Base-by-base conservation (phyloP, 2,329 filamentous ascomycete genomes). In the Penicillium brevicompactum region DNA sequence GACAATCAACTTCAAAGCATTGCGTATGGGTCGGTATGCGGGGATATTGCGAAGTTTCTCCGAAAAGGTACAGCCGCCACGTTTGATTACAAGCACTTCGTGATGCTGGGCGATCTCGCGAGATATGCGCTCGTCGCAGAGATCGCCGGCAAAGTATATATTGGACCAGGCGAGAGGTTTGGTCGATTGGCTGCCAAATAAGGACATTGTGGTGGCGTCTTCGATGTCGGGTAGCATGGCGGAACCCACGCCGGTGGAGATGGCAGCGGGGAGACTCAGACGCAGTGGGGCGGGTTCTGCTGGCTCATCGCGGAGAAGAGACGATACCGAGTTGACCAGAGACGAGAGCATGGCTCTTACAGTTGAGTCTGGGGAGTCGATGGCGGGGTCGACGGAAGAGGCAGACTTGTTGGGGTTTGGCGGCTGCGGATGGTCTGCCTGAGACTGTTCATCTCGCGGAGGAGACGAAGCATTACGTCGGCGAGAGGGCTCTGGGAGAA, bases 1-100 rank as follows among this genome's bases (percentile, higher is more conserved):
- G 42, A 97, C 78, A 27, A 97, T 91, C 3, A 97, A 82, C 71
- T 96, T 90, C 16, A 97, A 78, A 1, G 86, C 81, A 3, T 74
- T 70, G 0, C 79, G 71, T 0, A 80, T 78, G 0, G 89, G 87
- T 1, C 86, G 80, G 69, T 87, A 93, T 9, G 85, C 84, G 0
- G 93, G 92, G n/a, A 97, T 92, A 61, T 91, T 92, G 49, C 83
- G 81, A 1, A 97, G 77, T 72, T 99, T 99, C 27, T 88, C 77
- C 34, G 84, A 87, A 73, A 97, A 97, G 22, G 84, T 88, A 76
- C 94, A 99, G 1, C 85, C 86, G 38, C 94, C 93, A 5, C 94
- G 86, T 27, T 84, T 86, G 65, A 97, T 81, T 47, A 96, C 84
- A 56, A 99, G 86, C 56, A 97, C 80, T 49, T 96, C 87, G 74